Percentiles rank a stretch among this genome's conserved stretches.
Conservation (phyloP, 495 filamentous ascomycete genomes). For the Penicillium odoratum region DNA sequence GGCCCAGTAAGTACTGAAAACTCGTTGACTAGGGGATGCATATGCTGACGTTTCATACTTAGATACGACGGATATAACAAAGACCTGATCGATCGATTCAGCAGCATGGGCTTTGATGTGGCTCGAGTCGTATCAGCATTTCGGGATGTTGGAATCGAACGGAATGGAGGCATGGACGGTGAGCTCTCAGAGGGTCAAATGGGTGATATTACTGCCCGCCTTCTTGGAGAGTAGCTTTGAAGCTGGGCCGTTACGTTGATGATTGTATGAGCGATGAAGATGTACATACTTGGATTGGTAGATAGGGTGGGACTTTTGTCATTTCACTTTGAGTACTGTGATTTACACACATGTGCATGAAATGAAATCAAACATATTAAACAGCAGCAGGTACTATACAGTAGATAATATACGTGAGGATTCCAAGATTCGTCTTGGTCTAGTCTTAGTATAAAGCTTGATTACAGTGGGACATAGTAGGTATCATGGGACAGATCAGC, state of each 20-base stretch:
- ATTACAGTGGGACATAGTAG: too few relatives aligned
- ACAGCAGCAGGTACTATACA: neutral
- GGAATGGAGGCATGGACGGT: conserved; percentile 73
- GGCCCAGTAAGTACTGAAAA: conserved; percentile 36
- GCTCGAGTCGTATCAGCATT: conserved; percentile 84
- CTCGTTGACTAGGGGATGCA: neutral
- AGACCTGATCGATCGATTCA: conserved; percentile 83
- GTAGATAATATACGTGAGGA: neutral
- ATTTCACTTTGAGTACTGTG: neutral
- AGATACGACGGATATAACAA: conserved; percentile 92
- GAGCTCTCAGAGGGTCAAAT: conserved; percentile 82
- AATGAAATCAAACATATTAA: neutral
- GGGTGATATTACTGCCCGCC: conserved; percentile 82
- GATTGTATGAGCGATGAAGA: conserved; percentile 6
- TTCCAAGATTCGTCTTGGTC: too few relatives aligned
- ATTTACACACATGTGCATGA: neutral
- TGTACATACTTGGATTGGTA: neutral
- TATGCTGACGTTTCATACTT: conserved; percentile 10
- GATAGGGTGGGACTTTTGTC: conserved; percentile 57
- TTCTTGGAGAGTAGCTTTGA: conserved; percentile 70
- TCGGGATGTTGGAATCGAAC: conserved; percentile 76
- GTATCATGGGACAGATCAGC: too few relatives aligned
- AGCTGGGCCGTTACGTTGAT: neutral
- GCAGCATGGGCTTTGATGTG: conserved; percentile 92
- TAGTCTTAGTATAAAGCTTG: too few relatives aligned